Base-by-base conservation (phyloP, 2,329 filamentous ascomycete species). In the Fusarium torulosum region DNA sequence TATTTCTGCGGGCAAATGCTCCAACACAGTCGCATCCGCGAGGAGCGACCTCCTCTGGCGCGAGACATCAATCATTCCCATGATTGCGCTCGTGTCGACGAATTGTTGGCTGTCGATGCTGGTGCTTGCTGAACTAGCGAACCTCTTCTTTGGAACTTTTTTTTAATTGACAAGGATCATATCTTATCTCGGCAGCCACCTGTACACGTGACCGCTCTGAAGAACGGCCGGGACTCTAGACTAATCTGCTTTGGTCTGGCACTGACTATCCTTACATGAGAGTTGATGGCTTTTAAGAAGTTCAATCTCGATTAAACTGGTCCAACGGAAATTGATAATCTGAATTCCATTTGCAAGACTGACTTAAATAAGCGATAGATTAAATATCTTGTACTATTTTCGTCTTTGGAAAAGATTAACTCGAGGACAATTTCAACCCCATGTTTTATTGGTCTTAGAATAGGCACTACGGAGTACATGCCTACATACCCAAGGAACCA, bases 1-100 rank as follows among this genome's bases (percentile, higher is more conserved):
- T 76, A 96, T 82, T 81, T 94, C 91, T 70, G 83, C 79, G 40
- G 93, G 91, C 71, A 97, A 76, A 75, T 89, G 81, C 65, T 83
- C 78, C 71, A 90, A 78, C 63, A 84, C 80, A 73, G 78, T 79
- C 78, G 81, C 76, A 70, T 90, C 85, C 72, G 80, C 78, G 55
- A 90, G 80, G 76, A 88, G 81, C 80, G 83, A 84, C 80, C 82
- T 79, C 77, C 82, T 83, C 79, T 86, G 84, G 74, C 77, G 78
- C 72, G 81, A 84, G 75, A 88, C 80, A 75, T 87, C 84, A 78
- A 87, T 82, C 70, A 79, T 77, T 71, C 83, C 82, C 86, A 89
- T 90, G 77, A 74, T 78, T 76, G 76, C 71, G 76, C 67, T 75
- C 72, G 72, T 72, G 67, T 74, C 52, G 70, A 72, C 68, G 56